Evolutionary conservation across 495 filamentous ascomycete species (phyloP).

Genomic region (Penicillium angulare): DNA sequence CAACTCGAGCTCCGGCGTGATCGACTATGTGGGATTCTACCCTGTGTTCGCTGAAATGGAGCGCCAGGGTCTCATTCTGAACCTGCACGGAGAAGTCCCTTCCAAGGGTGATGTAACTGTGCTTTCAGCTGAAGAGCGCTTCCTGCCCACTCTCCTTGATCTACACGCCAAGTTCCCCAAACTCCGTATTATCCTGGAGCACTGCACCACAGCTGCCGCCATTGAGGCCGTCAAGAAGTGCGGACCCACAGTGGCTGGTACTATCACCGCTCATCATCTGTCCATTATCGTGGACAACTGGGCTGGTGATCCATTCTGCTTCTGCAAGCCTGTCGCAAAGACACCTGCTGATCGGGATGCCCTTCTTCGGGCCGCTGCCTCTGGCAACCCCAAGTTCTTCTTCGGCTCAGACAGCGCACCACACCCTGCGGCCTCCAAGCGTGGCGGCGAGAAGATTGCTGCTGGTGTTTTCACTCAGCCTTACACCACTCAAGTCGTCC

Average conservation of each 20-base stretch:
- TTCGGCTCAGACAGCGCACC: slow-evolving; percentile 70
- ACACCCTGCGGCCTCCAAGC: slow-evolving; percentile 73
- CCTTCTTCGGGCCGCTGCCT: slow-evolving; percentile 65
- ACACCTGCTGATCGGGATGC: slow-evolving; percentile 71
- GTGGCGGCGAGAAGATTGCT: slow-evolving; percentile 61
- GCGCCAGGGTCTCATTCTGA: slow-evolving; percentile 59
- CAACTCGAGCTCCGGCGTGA: slow-evolving; percentile 78
- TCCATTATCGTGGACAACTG: slow-evolving; percentile 75
- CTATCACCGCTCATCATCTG: slow-evolving; percentile 77
- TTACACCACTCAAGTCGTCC: slow-evolving; percentile 71
- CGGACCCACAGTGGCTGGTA: slow-evolving; percentile 64
- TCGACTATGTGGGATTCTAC: slow-evolving; percentile 68
- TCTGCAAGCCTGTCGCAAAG: slow-evolving; percentile 86
- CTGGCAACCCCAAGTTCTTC: slow-evolving; percentile 78
- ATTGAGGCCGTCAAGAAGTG: slow-evolving; percentile 72
- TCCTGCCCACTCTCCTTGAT: slow-evolving; percentile 71
- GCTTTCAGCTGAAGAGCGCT: slow-evolving; percentile 76
- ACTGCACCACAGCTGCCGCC: slow-evolving; percentile 83
- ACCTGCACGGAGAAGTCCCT: slow-evolving; percentile 61
- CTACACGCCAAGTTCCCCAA: slow-evolving; percentile 76
- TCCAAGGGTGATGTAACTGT: slow-evolving; percentile 59
- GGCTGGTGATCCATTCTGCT: slow-evolving; percentile 72
- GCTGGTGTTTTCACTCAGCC: slow-evolving; percentile 91
- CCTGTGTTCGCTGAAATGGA: slow-evolving; percentile 82
- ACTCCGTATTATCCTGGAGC: slow-evolving; percentile 72